Conservation (phyloP, 306 rosid species). For the Quercus gilva region DNA sequence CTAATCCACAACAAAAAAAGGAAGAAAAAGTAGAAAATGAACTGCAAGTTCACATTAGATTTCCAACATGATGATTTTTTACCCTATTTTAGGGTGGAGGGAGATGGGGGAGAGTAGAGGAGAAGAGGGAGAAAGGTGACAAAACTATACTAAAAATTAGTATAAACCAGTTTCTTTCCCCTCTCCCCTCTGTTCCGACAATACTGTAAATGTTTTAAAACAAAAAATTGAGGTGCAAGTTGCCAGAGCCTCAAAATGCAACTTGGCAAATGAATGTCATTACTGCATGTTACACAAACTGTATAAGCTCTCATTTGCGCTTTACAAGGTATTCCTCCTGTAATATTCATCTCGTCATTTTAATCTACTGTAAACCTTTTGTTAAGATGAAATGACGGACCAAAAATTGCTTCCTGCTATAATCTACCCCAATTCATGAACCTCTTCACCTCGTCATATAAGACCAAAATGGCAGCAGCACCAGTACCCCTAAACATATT, state of each 20-base stretch:
- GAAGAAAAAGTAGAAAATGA: neutral
- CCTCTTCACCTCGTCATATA: constrained; percentile 90
- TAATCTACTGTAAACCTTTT: constrained; percentile 24
- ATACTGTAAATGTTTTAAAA: neutral
- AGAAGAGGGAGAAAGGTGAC: no score
- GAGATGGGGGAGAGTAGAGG: no score
- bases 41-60: neutral
- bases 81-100: no score
- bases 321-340: constrained; percentile 22
- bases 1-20: neutral
- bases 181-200: no score
- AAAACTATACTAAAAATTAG: no score
- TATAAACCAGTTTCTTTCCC: no score
- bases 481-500: constrained; percentile 89
- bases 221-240: constrained; percentile 8
- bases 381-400: constrained; percentile 15
- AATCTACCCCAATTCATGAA: constrained; percentile 69
- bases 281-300: constrained; percentile 21
- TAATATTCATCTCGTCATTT: constrained; percentile 23
- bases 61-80: no score
- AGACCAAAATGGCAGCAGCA: constrained; percentile 88
- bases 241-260: constrained; percentile 22
- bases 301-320: constrained; percentile 27
- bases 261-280: constrained; percentile 35
- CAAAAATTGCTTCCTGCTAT: constrained; percentile 21